Percentiles rank a stretch among this genome's conserved stretches.
phyloP scores from a whole-genome alignment of 768 basidiomycete genomes.

The Leccinum obscurum region DNA sequence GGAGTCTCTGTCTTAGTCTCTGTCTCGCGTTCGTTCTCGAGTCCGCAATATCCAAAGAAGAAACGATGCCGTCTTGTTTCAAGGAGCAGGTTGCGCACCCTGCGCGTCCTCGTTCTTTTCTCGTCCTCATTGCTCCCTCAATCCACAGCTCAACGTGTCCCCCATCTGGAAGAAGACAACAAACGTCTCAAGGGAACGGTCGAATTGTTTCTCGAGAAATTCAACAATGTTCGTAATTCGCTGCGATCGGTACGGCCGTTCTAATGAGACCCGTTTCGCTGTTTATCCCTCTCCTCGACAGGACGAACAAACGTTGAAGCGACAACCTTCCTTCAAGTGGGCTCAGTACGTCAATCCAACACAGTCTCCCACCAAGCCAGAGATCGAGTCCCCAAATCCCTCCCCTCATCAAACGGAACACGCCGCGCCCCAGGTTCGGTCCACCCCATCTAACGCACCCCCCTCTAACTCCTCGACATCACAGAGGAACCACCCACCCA shows the following conservation, averaged over 20 bases:
- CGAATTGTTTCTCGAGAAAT: slow-evolving; percentile 66
- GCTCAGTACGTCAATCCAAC: slow-evolving; percentile 74
- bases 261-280: slow-evolving; percentile 6
- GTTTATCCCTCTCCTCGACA: slow-evolving; percentile 17
- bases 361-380: slow-evolving; percentile 79
- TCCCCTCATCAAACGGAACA: slow-evolving; percentile 81
- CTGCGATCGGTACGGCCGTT: slow-evolving; percentile 19
- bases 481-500: slow-evolving; percentile 27
- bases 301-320: slow-evolving; percentile 50
- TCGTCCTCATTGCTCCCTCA: slow-evolving; percentile 5
- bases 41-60: too few species aligned
- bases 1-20: too few species aligned
- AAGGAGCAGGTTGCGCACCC: slow-evolving; percentile 67
- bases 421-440: slow-evolving; percentile 48
- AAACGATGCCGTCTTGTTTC: slow-evolving; percentile 26
- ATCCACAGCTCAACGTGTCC: slow-evolving; percentile 64
- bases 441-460: slow-evolving; percentile 16
- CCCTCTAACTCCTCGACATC: slow-evolving; percentile 30
- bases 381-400: slow-evolving; percentile 72
- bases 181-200: slow-evolving; percentile 62
- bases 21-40: too few species aligned
- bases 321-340: slow-evolving; percentile 89
- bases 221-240: slow-evolving; percentile 44
- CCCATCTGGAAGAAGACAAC: slow-evolving; percentile 76
- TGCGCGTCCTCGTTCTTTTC: neutral